A percentile compares a stretch with the other conserved stretches of the same genome.
Evolutionary conservation across 1,284 basidiomycete genomes (phyloP).

Genomic region (Malassezia sp.): DNA sequence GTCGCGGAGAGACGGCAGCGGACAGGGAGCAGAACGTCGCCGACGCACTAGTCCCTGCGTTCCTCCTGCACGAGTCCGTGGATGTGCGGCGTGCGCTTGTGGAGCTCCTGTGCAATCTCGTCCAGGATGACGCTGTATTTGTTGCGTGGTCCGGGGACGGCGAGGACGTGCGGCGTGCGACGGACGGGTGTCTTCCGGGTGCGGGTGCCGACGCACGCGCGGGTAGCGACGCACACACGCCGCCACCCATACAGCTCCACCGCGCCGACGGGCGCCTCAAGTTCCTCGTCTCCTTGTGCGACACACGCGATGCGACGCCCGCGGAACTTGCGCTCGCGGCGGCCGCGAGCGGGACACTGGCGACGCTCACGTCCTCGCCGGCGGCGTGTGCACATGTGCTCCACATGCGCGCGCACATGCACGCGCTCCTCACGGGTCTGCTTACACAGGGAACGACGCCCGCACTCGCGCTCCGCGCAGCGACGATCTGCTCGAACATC

Average conservation of each 20-base stretch:
- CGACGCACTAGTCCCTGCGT: conserved; percentile 49
- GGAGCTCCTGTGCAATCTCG: conserved; percentile 86
- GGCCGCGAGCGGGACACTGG: conserved; percentile 5
- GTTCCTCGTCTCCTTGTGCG: conserved; percentile 10
- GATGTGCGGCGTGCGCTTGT: conserved; percentile 74
- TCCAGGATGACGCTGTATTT: conserved; percentile 61
- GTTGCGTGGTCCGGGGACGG: conserved; percentile 11
- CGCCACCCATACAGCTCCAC: conserved; percentile 7
- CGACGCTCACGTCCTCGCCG: conserved; percentile 5
- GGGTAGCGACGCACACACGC: neutral
- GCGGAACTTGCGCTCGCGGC: conserved; percentile 1
- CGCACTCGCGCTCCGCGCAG: conserved; percentile 8
- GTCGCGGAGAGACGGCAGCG: no score
- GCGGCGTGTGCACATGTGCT: conserved; percentile 6
- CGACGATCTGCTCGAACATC: conserved; percentile 1
- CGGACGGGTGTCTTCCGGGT: no score
- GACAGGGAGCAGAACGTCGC: conserved; percentile 10
- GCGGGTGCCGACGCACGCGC: neutral
- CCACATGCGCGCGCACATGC: neutral
- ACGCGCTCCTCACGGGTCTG: neutral
- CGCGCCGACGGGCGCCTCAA: conserved; percentile 6
- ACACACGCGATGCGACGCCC: neutral
- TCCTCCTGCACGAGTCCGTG: conserved; percentile 65
- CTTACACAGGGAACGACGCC: no score
- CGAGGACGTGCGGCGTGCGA: neutral